Percentiles rank a stretch among this genome's conserved stretches.
Evolutionary conservation across 164 flowering plant genomes (phyloP).

Genomic region (Macadamia integrifolia): DNA sequence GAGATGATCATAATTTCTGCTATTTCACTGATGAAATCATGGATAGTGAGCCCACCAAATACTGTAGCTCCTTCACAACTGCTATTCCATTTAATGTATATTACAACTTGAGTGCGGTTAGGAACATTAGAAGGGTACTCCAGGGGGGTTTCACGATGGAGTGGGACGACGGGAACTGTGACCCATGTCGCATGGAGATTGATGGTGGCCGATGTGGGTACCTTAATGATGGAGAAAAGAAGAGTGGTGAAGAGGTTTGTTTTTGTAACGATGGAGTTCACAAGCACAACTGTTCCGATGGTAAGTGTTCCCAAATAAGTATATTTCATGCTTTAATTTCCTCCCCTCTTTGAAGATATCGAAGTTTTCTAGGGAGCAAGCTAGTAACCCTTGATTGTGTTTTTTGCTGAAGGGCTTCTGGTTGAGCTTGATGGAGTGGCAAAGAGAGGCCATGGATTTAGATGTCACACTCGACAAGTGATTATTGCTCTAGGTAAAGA

Average conservation of each 20-base stretch:
- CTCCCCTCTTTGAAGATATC: neutral
- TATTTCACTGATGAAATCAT: conserved; percentile 1
- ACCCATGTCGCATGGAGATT: no score
- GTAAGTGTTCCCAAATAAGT: neutral
- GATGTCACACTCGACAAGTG: no score
- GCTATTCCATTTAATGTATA: neutral
- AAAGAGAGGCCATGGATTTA: no score
- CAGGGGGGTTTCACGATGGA: neutral
- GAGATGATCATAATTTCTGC: conserved; percentile 4
- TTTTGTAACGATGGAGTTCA: conserved; percentile 7
- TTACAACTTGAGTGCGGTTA: conserved; percentile 4
- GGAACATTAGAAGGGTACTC: conserved; percentile 7
- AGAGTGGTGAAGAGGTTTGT: conserved; percentile 5
- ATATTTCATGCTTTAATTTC: no score
- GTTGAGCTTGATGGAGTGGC: neutral
- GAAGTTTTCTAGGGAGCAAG: no score
- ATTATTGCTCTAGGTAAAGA: no score
- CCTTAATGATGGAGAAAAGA: neutral
- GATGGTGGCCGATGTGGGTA: no score
- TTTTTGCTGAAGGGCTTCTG: neutral
- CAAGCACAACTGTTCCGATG: conserved; percentile 10
- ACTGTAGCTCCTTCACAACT: conserved; percentile 5
- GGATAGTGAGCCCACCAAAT: conserved; percentile 4
- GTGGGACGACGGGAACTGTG: neutral
- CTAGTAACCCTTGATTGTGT: no score